Percentiles rank a stretch among this genome's conserved stretches.
These are phyloP conservation scores for Pichia rugopelliculosa DNA, from an alignment of 805 yeast species.

Conservation along the genomic window DNA sequence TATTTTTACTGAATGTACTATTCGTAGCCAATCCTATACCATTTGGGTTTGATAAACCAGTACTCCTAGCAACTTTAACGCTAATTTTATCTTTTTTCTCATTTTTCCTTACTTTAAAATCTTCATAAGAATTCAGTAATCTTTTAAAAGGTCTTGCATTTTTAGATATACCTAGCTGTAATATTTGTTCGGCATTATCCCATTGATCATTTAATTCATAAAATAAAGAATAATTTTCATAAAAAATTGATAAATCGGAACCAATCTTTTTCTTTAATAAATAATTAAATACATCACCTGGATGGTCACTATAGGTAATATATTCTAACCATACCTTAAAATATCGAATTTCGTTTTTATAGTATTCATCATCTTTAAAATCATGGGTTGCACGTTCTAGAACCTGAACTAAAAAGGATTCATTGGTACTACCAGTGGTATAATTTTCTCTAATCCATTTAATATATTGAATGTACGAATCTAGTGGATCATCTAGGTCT, in stretches of 20 bases:
- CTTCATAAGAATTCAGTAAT: conserved; percentile 34
- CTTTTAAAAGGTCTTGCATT: conserved; percentile 61
- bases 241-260: conserved; percentile 53
- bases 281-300: conserved; percentile 63
- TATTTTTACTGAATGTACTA: conserved; percentile 11
- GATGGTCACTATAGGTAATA: conserved; percentile 58
- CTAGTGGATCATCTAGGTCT: conserved; percentile 78
- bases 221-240: conserved; percentile 68
- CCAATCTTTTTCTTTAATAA: conserved; percentile 72
- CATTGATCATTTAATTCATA: conserved; percentile 44
- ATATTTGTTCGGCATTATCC: conserved; percentile 53
- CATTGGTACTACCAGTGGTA: conserved; percentile 54
- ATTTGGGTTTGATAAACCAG: conserved; percentile 15
- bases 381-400: conserved; percentile 66
- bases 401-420: conserved; percentile 56
- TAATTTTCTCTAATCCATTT: conserved; percentile 59
- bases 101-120: conserved; percentile 36
- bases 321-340: conserved; percentile 77
- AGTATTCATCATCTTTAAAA: conserved; percentile 57
- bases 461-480: conserved; percentile 65
- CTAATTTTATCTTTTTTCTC: conserved; percentile 10
- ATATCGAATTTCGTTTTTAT: conserved; percentile 78
- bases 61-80: neutral
- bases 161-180: conserved; percentile 46
- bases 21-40: conserved; percentile 19